phyloP scores from a whole-genome alignment of 345 rosid genomes.

The Rhodomyrtus tomentosa region DNA sequence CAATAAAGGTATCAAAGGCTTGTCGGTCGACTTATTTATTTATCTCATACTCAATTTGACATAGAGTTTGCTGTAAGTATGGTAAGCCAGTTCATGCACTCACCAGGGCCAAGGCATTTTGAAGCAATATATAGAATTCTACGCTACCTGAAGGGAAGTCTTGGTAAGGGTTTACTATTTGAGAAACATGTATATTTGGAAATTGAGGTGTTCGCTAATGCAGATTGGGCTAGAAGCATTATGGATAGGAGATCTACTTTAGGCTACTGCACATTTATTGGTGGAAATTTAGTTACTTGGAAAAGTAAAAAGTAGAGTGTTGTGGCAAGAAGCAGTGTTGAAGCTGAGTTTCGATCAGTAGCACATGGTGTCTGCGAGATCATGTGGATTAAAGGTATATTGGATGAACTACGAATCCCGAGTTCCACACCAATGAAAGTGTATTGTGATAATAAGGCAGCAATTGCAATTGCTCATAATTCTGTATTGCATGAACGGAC shows the following conservation, averaged over 20 bases:
- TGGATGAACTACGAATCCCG: rapidly evolving
- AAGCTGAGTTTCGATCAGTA: rapidly evolving
- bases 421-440: neutral
- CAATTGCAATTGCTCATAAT: neutral
- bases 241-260: neutral
- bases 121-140: neutral
- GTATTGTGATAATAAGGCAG: neutral
- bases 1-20: neutral
- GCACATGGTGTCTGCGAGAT: neutral
- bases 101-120: neutral
- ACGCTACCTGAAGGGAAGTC: neutral
- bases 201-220: neutral
- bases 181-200: neutral
- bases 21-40: neutral
- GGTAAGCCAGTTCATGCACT: neutral
- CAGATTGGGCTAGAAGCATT: neutral
- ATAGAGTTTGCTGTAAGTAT: rapidly evolving
- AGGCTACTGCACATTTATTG: neutral
- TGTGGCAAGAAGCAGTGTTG: neutral
- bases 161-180: neutral
- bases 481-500: neutral
- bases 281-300: neutral
- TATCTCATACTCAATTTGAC: rapidly evolving
- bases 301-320: rapidly evolving
- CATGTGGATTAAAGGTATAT: neutral